Evolutionary conservation across 139 green algal genomes (phyloP), one percentile per base, ranked within the genome.

Genomic region (Chlorella sp.): DNA sequence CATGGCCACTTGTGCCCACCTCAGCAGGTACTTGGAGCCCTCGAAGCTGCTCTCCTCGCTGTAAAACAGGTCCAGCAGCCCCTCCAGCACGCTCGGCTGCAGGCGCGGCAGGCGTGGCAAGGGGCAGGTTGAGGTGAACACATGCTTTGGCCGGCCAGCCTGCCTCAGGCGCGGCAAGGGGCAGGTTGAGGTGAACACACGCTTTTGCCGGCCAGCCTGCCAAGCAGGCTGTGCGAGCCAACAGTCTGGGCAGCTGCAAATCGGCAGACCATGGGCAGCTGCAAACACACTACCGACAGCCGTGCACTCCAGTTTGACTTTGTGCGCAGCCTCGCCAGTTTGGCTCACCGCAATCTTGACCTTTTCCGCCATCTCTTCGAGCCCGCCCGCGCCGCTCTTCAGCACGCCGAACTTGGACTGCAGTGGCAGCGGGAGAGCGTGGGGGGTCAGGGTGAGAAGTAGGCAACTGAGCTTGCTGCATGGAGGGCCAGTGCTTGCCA

Each of bases 41-140:
- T 89, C 82, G 32, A 54, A 44, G 17, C 46, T 54, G 1, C 41
- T 11, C 30, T 84, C 68, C 34, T 64, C 68, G 24, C 30, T 73
- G 54, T 89, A 92, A 38, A 92, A 92, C 70, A 89, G 76, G 13
- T 87, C 80, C 48, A 92, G 36, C 36, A 92, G 54, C 22, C 74
- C 80, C 44, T 92, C 89, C 64, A 92, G 80, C 60, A 90, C 82
- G 40, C 73, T 87, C 44, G 79, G 62, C 79, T 84, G 79, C 79
- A 75, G 38, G 41, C 26, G 38, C 20, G 54, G 70, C 14, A 32
- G 68, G 68, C 16, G 19, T 38, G 34, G 68, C 68, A n/a, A 11
- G 30, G 68, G 8, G 34, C 36, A 14, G 68, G 34, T 11, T 34
- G 13, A 26, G n/a, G n/a, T 48, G 13, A 34, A 13, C 56, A 24